These are phyloP conservation scores for Spizellomyces sp. DNA, from an alignment of 192 early-diverging fungal species.

Conservation along the genomic window DNA sequence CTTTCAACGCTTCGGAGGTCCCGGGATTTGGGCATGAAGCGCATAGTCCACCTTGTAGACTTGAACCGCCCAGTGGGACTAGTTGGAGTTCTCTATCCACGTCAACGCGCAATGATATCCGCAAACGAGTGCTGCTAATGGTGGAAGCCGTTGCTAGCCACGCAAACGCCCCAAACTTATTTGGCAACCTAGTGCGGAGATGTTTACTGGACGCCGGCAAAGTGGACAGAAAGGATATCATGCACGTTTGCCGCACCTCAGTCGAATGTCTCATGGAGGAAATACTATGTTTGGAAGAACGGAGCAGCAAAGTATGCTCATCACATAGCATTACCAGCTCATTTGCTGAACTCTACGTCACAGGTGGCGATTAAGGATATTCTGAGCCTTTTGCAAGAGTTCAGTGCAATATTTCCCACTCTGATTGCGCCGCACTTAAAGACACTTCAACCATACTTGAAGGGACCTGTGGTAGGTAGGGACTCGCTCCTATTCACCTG, in stretches of 20 bases:
- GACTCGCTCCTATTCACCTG: too few relatives aligned
- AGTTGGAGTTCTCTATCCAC: too few relatives aligned
- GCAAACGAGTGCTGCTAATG: too few relatives aligned
- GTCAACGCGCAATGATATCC: too few relatives aligned
- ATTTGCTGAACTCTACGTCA: too few relatives aligned
- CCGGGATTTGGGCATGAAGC: neutral
- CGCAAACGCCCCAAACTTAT: too few relatives aligned
- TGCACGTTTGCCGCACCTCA: slow-evolving; percentile 59
- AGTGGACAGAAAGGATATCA: neutral
- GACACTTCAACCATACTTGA: slow-evolving; percentile 64
- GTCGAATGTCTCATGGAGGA: slow-evolving; percentile 78
- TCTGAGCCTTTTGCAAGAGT: slow-evolving; percentile 27
- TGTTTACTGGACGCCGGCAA: too few relatives aligned
- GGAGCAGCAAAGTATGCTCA: slow-evolving; percentile 5
- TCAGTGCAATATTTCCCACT: slow-evolving; percentile 58
- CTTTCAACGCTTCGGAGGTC: neutral
- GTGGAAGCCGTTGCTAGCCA: too few relatives aligned
- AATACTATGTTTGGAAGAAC: slow-evolving; percentile 67
- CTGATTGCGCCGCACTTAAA: slow-evolving; percentile 55
- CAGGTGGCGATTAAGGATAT: slow-evolving; percentile 32
- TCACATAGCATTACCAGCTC: neutral
- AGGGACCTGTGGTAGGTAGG: neutral
- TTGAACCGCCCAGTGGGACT: too few relatives aligned
- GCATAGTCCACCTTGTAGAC: too few relatives aligned
- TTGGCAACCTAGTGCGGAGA: too few relatives aligned